phyloP scores from a whole-genome alignment of 306 rosid genomes.

The Datisca glomerata region DNA sequence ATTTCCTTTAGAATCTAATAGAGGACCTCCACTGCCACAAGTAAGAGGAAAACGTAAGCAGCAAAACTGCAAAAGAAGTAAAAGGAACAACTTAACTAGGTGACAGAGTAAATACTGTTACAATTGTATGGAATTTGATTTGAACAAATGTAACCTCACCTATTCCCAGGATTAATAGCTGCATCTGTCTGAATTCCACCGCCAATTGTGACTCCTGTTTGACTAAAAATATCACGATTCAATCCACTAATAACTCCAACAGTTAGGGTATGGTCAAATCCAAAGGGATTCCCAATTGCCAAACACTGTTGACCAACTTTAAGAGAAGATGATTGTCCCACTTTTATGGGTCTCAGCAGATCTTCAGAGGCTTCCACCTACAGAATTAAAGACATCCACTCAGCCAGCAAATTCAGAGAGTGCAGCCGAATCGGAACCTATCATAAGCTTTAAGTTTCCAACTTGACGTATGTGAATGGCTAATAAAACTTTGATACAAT shows the following conservation, averaged over 20 bases:
- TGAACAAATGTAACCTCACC: constrained; percentile 31
- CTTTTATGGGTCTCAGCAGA: constrained; percentile 62
- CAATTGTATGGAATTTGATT: too few species aligned
- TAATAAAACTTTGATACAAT: too few species aligned
- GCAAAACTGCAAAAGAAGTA: constrained; percentile 1
- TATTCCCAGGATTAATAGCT: constrained; percentile 94
- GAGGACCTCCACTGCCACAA: constrained; percentile 83
- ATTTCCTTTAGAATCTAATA: constrained; percentile 79
- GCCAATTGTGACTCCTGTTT: constrained; percentile 87
- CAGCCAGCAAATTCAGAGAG: not conserved
- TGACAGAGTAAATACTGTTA: not conserved
- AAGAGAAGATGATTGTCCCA: constrained; percentile 62
- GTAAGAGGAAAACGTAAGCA: constrained; percentile 19
- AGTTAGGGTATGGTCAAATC: constrained; percentile 94
- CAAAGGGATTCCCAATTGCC: constrained; percentile 98
- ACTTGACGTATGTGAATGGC: too few species aligned
- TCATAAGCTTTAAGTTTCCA: too few species aligned
- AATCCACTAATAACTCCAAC: constrained; percentile 94
- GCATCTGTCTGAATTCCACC: constrained; percentile 99
- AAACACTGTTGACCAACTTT: constrained; percentile 94
- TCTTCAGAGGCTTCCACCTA: constrained; percentile 83
- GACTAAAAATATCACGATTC: constrained; percentile 79
- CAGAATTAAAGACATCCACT: constrained; percentile 10
- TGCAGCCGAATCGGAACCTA: too few species aligned
- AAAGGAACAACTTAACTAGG: not conserved